Evolutionary conservation across 805 yeast genomes (phyloP).

Genomic region (Torulaspora franciscae): DNA sequence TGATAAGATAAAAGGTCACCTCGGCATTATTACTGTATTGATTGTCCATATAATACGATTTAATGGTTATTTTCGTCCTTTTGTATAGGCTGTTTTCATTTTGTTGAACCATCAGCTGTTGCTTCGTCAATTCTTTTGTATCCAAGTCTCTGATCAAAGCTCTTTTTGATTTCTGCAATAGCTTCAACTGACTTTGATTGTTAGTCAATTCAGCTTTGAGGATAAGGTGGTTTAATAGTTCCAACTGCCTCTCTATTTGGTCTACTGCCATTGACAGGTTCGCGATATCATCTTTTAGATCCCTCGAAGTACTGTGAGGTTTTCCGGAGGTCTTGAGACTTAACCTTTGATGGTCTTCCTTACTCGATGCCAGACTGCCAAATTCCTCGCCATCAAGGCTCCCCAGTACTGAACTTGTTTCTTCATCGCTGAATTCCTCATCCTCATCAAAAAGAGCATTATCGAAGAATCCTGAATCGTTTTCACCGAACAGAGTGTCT

Average conservation of each 20-base stretch:
- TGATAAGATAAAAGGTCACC: conserved; percentile 68
- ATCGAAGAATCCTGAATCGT: background rate
- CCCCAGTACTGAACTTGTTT: background rate
- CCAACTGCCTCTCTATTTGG: conserved; percentile 54
- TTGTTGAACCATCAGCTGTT: conserved; percentile 78
- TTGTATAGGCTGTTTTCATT: conserved; percentile 72
- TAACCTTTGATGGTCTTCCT: conserved; percentile 9
- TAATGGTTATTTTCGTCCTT: conserved; percentile 50
- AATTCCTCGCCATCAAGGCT: conserved; percentile 15
- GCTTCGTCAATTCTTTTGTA: conserved; percentile 65
- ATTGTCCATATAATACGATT: conserved; percentile 46
- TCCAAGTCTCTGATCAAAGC: conserved; percentile 70
- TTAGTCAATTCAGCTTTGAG: conserved; percentile 82
- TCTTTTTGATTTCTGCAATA: conserved; percentile 60
- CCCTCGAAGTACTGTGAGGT: conserved; percentile 18
- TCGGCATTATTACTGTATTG: conserved; percentile 48
- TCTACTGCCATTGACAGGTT: conserved; percentile 55
- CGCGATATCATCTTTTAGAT: conserved; percentile 59
- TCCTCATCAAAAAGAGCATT: conserved; percentile 14
- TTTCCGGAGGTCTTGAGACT: background rate
- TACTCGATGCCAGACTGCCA: conserved; percentile 23
- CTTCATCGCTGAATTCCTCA: conserved; percentile 9
- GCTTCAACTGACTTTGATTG: conserved; percentile 60
- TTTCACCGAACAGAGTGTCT: background rate
- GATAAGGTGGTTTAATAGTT: conserved; percentile 60